phyloP scores from a whole-genome alignment of 257 asterid species.

The Knoxia roxburghii region DNA sequence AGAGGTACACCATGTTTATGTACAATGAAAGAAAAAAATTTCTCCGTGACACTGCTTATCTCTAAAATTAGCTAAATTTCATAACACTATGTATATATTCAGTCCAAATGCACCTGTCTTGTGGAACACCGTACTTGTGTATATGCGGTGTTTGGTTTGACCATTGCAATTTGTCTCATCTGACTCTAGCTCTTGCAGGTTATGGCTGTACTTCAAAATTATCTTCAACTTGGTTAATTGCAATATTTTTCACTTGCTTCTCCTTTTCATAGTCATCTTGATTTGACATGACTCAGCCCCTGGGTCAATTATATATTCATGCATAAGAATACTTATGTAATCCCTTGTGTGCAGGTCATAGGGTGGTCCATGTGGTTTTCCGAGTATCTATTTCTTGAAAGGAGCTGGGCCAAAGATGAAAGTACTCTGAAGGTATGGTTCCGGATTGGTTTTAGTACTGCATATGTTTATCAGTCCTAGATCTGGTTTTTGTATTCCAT shows the following conservation, averaged over 20 bases:
- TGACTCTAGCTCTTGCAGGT: slow-evolving; percentile 2
- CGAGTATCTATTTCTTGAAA: slow-evolving; percentile 91
- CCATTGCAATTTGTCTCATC: not conserved
- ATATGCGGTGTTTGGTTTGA: not conserved
- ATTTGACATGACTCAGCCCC: slow-evolving; percentile 11
- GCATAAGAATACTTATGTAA: slow-evolving; percentile 10
- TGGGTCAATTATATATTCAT: slow-evolving; percentile 2
- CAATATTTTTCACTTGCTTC: not conserved
- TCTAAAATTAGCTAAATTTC: not conserved
- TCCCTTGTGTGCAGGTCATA: slow-evolving; percentile 57
- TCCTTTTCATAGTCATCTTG: not conserved
- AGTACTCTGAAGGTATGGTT: slow-evolving; percentile 63
- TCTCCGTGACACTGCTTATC: not conserved
- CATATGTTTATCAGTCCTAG: not conserved
- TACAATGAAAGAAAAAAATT: not conserved
- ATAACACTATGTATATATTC: not conserved
- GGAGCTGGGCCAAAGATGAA: slow-evolving; percentile 96
- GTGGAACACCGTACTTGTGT: not conserved
- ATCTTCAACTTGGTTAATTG: not conserved
- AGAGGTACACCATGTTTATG: not conserved
- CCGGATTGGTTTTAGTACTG: not conserved
- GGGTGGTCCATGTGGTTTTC: slow-evolving; percentile 99
- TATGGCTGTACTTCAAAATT: not conserved
- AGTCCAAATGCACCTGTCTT: not conserved
- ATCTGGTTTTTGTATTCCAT: not conserved